Evolutionary conservation across 495 filamentous ascomycete genomes (phyloP), one percentile per base, ranked within the genome.

Genomic region (Penicillium salamii): DNA sequence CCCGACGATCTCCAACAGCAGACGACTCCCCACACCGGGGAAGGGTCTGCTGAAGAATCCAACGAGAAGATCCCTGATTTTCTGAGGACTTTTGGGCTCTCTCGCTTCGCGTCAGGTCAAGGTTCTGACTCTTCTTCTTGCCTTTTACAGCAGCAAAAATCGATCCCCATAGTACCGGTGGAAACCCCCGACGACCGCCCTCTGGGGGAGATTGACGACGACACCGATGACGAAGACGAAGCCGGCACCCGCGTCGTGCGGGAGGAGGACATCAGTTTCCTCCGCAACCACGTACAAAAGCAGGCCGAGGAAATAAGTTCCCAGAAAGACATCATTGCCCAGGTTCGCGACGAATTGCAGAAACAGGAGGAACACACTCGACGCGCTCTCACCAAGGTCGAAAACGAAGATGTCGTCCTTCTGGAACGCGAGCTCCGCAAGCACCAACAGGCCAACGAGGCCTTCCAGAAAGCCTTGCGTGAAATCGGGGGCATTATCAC

Each of bases 401-500:
- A 84, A 61, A 72, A 79, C 39, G 77, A 86, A 53, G 82, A 86
- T 57, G 83, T 88, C 45, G 77, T 77, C 34, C 71, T 79, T 7
- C 72, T 98, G 24, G 91, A 97, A 68, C 81, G 93, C 13, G 95
- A 99, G 69, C 76, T 99, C 39, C 87, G 84, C 72, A 99, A 97
- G 66, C 89, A 96, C 60, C 90, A 96, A 55, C 91, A 97, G 72
- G 93, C 95, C 54, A 99, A 99, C 69, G 88, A 96, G 61, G 95
- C 93, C 58, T 99, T 97, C 78, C 90, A 96, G 59, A 99, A 97
- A 70, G 91, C 92, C 14, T 71, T 99, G 23, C 84, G 90, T 47
- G 93, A 99, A 68, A 99, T 99, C 64, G 93, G 93, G 45, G 92
- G 88, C 54, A 97, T 99, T 54, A 90, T 97, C 59, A 96, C 90